Evolutionary conservation across 2,329 filamentous ascomycete genomes (phyloP).

Genomic region (Aspergillus viridinutans): DNA sequence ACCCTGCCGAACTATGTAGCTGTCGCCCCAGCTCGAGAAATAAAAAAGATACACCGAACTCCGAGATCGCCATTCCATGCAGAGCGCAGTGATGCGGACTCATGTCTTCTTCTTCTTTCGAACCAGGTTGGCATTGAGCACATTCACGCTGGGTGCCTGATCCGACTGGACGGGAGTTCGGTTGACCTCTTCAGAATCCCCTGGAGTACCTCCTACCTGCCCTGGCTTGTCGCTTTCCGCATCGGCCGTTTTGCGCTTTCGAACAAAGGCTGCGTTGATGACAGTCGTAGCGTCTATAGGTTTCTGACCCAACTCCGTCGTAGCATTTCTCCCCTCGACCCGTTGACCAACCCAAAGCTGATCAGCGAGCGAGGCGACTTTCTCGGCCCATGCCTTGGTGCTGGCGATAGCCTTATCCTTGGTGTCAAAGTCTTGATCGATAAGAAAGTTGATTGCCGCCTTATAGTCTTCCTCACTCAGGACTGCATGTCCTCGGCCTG

Average conservation of each 20-base stretch:
- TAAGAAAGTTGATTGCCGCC: slow-evolving; percentile 34
- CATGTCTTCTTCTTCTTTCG: slow-evolving; percentile 41
- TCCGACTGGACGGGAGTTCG: slow-evolving; percentile 2
- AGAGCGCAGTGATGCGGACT: background rate
- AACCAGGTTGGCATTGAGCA: slow-evolving; percentile 36
- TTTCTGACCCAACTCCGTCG: slow-evolving; percentile 10
- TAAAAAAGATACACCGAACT: background rate
- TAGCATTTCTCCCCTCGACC: slow-evolving; percentile 28
- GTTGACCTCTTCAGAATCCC: slow-evolving; percentile 2
- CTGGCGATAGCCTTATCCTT: slow-evolving; percentile 35
- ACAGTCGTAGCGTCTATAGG: slow-evolving; percentile 18
- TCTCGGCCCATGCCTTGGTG: slow-evolving; percentile 39
- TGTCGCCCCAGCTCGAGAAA: background rate
- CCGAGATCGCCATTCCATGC: slow-evolving; percentile 1
- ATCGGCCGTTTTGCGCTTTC: slow-evolving; percentile 36
- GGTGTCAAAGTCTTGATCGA: slow-evolving; percentile 42
- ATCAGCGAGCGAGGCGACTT: slow-evolving; percentile 38
- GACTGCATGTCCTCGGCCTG: slow-evolving; percentile 32
- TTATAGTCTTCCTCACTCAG: slow-evolving; percentile 40
- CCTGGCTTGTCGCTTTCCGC: slow-evolving; percentile 9
- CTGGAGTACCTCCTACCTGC: slow-evolving; percentile 1
- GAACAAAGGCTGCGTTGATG: slow-evolving; percentile 29
- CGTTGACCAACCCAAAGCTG: slow-evolving; percentile 33
- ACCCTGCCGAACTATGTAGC: background rate
- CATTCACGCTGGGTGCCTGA: slow-evolving; percentile 27